These are phyloP conservation scores for Candida awuae DNA, from an alignment of 805 yeast species.

Conservation along the genomic window DNA sequence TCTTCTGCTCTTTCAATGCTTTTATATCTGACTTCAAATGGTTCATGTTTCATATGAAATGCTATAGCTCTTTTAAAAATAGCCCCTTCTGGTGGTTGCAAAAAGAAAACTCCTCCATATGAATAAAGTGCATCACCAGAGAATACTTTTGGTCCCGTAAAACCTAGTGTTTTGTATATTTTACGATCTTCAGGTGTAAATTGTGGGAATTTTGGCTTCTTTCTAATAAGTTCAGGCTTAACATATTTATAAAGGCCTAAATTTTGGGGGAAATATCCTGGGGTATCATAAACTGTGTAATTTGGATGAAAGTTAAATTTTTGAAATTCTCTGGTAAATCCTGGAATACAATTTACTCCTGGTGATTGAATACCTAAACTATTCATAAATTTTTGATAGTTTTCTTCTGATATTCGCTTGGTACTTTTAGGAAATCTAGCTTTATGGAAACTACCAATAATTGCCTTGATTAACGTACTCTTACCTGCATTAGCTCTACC, in stretches of 20 bases:
- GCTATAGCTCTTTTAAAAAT: slow-evolving; percentile 37
- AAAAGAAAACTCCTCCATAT: slow-evolving; percentile 54
- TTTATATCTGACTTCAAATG: slow-evolving; percentile 30
- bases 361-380: slow-evolving; percentile 29
- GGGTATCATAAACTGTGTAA: slow-evolving; percentile 34
- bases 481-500: slow-evolving; percentile 71
- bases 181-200: slow-evolving; percentile 4
- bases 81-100: slow-evolving; percentile 45
- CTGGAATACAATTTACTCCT: slow-evolving; percentile 50
- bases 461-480: slow-evolving; percentile 46
- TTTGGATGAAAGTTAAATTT: slow-evolving; percentile 22
- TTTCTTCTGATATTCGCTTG: slow-evolving; percentile 7
- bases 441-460: no score
- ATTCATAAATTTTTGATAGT: slow-evolving; percentile 21
- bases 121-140: slow-evolving; percentile 27
- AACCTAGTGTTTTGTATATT: slow-evolving; percentile 4
- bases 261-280: slow-evolving; percentile 33
- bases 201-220: slow-evolving; percentile 8
- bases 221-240: slow-evolving; percentile 10
- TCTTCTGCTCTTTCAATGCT: slow-evolving; percentile 28
- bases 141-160: slow-evolving; percentile 15
- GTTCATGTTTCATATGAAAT: slow-evolving; percentile 33
- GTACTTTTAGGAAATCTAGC: no score
- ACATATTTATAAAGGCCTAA: slow-evolving; percentile 28
- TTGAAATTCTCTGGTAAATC: slow-evolving; percentile 54